A percentile compares a stretch with the other conserved stretches of the same genome.
Evolutionary conservation across 176 grass and related monocot genomes (phyloP).

Genomic region (Juncus effusus): DNA sequence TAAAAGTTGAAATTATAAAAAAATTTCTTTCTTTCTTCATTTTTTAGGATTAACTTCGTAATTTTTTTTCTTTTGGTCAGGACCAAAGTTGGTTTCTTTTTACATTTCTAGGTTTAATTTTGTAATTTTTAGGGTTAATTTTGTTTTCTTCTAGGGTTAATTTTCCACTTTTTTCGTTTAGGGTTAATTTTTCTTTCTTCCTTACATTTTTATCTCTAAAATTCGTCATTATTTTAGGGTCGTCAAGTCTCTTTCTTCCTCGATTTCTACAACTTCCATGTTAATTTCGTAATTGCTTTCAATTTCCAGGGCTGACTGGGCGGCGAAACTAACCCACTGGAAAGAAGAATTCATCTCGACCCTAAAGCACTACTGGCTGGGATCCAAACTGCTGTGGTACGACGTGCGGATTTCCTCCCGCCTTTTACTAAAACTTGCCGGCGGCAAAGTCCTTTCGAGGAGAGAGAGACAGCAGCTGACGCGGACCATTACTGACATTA

Average conservation of each 20-base stretch:
- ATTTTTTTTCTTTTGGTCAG: too few species aligned
- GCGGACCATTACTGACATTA: slow-evolving; percentile 82
- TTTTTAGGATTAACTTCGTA: too few species aligned
- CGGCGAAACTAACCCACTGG: slow-evolving; percentile 75
- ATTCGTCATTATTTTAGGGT: slow-evolving; percentile 34
- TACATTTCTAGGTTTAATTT: too few species aligned
- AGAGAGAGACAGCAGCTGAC: slow-evolving; percentile 87
- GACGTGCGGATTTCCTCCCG: slow-evolving; percentile 93
- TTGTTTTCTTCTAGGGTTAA: slow-evolving; percentile 6
- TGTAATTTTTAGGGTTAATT: not conserved
- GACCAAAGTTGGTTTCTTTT: too few species aligned
- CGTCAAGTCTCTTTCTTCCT: too few species aligned
- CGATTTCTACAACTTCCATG: too few species aligned
- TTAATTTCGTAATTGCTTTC: too few species aligned
- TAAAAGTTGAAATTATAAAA: too few species aligned
- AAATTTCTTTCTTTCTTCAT: too few species aligned
- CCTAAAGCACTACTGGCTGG: slow-evolving; percentile 90
- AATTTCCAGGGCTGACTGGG: slow-evolving; percentile 66
- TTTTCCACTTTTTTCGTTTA: not conserved
- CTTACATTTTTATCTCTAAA: slow-evolving; percentile 23
- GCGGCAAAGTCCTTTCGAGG: slow-evolving; percentile 75
- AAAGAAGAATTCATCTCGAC: slow-evolving; percentile 88
- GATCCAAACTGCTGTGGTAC: slow-evolving; percentile 60
- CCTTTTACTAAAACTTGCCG: slow-evolving; percentile 82
- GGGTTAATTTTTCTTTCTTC: slow-evolving; percentile 14